A percentile compares a stretch with the other conserved stretches of the same genome.
Conservation (phyloP, 805 yeast genomes). For the Candida maesae region DNA sequence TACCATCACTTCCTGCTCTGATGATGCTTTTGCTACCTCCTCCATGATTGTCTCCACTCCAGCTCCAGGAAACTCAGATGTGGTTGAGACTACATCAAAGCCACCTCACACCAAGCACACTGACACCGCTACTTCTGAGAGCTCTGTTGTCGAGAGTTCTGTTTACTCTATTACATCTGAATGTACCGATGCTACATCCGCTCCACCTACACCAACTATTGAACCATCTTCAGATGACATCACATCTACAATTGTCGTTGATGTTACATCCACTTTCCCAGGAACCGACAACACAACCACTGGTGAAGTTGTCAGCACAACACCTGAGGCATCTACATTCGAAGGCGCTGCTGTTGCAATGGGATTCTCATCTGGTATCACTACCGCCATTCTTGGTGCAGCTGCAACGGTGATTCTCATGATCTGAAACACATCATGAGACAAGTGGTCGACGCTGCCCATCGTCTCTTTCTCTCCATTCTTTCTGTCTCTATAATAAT, state of each 20-base stretch:
- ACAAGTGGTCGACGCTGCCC: too few species aligned
- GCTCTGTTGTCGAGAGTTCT: too few species aligned
- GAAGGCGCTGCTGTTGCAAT: slow-evolving; percentile 13
- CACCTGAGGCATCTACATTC: slow-evolving; percentile 5
- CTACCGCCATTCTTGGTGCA: slow-evolving; percentile 9
- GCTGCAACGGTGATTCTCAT: slow-evolving; percentile 11
- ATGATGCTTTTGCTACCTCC: neutral
- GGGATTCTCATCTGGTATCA: too few species aligned
- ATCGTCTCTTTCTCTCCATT: too few species aligned
- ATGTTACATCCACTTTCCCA: neutral
- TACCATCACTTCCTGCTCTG: neutral
- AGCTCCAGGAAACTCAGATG: neutral
- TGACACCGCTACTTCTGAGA: too few species aligned
- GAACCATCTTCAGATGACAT: neutral
- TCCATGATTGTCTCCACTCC: neutral
- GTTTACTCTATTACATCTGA: neutral
- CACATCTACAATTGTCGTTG: neutral
- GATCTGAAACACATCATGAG: neutral
- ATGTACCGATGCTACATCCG: neutral
- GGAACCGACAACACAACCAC: too few species aligned
- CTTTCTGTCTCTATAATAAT: too few species aligned
- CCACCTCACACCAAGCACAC: too few species aligned
- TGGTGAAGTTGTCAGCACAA: slow-evolving; percentile 2
- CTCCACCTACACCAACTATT: neutral
- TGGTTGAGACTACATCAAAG: too few species aligned